Conservation (phyloP, 305 asterid species). For the Fraxinus sp. region DNA sequence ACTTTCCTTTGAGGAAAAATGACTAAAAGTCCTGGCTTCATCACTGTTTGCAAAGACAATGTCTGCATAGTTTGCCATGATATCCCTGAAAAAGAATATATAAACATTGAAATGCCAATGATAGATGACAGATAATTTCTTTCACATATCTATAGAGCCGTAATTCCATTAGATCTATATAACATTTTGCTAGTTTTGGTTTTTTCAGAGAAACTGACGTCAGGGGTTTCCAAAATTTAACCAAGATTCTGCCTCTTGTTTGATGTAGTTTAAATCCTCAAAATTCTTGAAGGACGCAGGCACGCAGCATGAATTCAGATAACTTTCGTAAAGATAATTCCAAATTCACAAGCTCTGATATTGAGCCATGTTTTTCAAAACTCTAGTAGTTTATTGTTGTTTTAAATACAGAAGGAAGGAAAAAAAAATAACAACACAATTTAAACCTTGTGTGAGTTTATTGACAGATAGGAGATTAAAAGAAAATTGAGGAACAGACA, state of each 20-base stretch:
- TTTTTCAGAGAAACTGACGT: background rate
- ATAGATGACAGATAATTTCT: background rate
- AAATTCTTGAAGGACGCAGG: background rate
- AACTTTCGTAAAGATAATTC: slow-evolving; percentile 6
- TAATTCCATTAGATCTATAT: background rate
- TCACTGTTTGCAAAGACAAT: slow-evolving; percentile 82
- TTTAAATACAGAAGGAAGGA: too few species aligned
- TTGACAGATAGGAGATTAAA: too few species aligned
- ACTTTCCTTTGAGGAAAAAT: slow-evolving; percentile 67
- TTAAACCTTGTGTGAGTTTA: too few species aligned
- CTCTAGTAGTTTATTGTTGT: background rate
- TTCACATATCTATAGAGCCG: background rate
- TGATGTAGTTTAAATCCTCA: background rate
- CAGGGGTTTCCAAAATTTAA: slow-evolving; percentile 18
- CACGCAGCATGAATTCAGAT: background rate
- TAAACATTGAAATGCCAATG: background rate
- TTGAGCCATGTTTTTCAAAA: background rate
- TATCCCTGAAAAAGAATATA: slow-evolving; percentile 52
- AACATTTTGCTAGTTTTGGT: background rate
- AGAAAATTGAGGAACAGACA: too few species aligned
- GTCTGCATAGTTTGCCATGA: slow-evolving; percentile 82
- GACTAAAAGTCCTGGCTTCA: slow-evolving; percentile 81
- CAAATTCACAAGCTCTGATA: background rate
- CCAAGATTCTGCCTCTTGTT: background rate
- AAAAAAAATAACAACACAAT: too few species aligned